Base-by-base conservation (phyloP, 2,329 filamentous ascomycete species). In the Fusarium sp. region DNA sequence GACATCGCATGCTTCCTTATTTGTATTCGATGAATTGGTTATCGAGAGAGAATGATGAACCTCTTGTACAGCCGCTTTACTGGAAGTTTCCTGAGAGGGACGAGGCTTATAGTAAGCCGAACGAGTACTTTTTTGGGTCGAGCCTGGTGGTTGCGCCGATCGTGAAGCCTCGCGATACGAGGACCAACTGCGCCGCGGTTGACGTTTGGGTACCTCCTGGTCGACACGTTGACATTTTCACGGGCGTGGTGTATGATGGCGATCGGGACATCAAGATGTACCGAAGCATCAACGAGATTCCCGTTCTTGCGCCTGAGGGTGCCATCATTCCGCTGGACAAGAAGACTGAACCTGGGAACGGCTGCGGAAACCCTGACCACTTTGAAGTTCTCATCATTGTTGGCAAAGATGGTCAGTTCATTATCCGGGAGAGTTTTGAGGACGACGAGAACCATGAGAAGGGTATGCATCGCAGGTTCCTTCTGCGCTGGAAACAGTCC, bases 51-150 rank as follows among this genome's bases (percentile, higher is more conserved):
- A 75, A 86, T 1, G 84, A 85, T 47, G 83, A 88, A 59, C 90
- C 90, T 0, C 79, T 92, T 2, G 80, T 92, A 1, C 87, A 89
- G 77, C 91, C 91, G 1, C 84, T 92, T 82, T 92, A 92, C 81
- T 92, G 90, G 90, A 84, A 85, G 50, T 87, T 88, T 69, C 87
- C 88, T 0, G 82, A 85, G 2, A 76, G 79, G 0, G 85, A 88
- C 1, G 86, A 88, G 66, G 89, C 90, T 0, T 92, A 92, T 79
- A 74, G 79, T 1, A 84, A 88, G 1, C 87, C 86, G 0, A 92
- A 91, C 71, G 85, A 91, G 77, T 92, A 88, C 78, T 86, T 85
- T 73, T 92, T 92, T 72, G 91, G 90, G 2, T 84, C 86, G 0
- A 83, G 88, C 29, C 79, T 92, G 16, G 80, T 92, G 5, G 88